These are phyloP conservation scores for Geotrichum ghanense DNA, from an alignment of 805 yeast species.

Conservation along the genomic window DNA sequence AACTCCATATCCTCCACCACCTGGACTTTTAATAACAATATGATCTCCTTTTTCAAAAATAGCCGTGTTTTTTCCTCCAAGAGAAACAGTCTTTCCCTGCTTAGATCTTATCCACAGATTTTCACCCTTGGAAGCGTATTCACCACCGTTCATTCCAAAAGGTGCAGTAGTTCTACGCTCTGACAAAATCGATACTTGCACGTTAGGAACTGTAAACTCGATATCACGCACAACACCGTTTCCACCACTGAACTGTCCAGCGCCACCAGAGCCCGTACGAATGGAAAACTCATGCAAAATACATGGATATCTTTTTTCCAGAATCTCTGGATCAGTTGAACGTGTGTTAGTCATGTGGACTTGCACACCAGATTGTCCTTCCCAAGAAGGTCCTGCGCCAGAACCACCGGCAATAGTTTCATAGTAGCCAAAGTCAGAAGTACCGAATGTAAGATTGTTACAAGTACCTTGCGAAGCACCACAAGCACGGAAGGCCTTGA, in stretches of 20 bases:
- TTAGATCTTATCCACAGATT: slow-evolving; percentile 32
- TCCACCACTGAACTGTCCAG: slow-evolving; percentile 65
- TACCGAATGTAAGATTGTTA: slow-evolving; percentile 86
- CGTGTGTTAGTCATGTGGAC: slow-evolving; percentile 91
- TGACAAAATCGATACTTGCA: slow-evolving; percentile 69
- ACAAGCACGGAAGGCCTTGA: slow-evolving; percentile 77
- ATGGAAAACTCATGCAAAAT: slow-evolving; percentile 60
- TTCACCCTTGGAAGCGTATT: slow-evolving; percentile 59
- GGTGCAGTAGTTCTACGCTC: slow-evolving; percentile 83
- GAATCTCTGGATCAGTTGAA: slow-evolving; percentile 82
- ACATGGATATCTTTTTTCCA: slow-evolving; percentile 83
- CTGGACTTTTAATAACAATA: slow-evolving; percentile 61
- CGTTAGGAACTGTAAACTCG: slow-evolving; percentile 54
- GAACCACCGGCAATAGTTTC: slow-evolving; percentile 95
- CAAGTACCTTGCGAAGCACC: slow-evolving; percentile 97
- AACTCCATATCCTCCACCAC: slow-evolving; percentile 74
- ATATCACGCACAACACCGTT: slow-evolving; percentile 79
- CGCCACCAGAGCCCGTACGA: slow-evolving; percentile 69
- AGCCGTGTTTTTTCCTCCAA: slow-evolving; percentile 67
- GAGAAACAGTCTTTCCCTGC: slow-evolving; percentile 25
- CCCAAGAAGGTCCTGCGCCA: slow-evolving; percentile 82
- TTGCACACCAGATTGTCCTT: slow-evolving; percentile 83
- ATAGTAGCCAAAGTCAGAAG: slow-evolving; percentile 75
- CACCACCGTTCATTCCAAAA: slow-evolving; percentile 78
- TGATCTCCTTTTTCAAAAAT: slow-evolving; percentile 51